phyloP scores from a whole-genome alignment of 805 yeast species.

The Candida takata region DNA sequence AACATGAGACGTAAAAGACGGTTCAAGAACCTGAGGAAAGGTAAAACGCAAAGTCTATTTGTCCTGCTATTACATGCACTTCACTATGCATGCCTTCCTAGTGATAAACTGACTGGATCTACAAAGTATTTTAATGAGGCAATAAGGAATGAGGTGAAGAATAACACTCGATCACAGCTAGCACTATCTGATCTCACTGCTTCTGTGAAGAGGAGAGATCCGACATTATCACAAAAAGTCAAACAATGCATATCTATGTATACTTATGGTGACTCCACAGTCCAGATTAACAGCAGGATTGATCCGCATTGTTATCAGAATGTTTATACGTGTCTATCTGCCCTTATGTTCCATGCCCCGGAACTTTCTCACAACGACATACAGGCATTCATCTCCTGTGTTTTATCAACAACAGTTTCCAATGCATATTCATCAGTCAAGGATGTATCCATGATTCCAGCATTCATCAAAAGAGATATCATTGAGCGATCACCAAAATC shows the following conservation, averaged over 20 bases:
- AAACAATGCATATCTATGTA: constrained; percentile 7
- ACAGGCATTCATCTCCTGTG: constrained; percentile 18
- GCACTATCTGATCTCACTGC: background rate
- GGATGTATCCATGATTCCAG: constrained; percentile 29
- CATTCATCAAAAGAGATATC: constrained; percentile 33
- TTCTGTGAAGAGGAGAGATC: background rate
- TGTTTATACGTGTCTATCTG: constrained; percentile 1
- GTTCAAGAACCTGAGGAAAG: constrained; percentile 5
- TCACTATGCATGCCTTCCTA: constrained; percentile 10
- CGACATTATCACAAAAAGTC: constrained; percentile 2
- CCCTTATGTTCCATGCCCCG: constrained; percentile 1
- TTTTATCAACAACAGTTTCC: constrained; percentile 26
- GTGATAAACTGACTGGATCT: constrained; percentile 1
- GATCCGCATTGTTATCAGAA: background rate
- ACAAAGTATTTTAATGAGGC: constrained; percentile 3
- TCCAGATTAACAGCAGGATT: background rate
- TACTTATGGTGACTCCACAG: constrained; percentile 7
- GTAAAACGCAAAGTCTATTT: constrained; percentile 9
- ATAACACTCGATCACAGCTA: background rate
- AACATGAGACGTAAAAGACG: constrained; percentile 2
- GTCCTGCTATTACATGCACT: constrained; percentile 13
- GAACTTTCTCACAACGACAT: constrained; percentile 8
- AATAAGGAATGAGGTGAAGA: constrained; percentile 2
- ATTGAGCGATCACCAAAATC: constrained; percentile 27
- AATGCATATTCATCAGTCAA: constrained; percentile 29